These are phyloP conservation scores for Amylostereum areolatum DNA, from an alignment of 1,284 basidiomycete genomes.

Conservation along the genomic window DNA sequence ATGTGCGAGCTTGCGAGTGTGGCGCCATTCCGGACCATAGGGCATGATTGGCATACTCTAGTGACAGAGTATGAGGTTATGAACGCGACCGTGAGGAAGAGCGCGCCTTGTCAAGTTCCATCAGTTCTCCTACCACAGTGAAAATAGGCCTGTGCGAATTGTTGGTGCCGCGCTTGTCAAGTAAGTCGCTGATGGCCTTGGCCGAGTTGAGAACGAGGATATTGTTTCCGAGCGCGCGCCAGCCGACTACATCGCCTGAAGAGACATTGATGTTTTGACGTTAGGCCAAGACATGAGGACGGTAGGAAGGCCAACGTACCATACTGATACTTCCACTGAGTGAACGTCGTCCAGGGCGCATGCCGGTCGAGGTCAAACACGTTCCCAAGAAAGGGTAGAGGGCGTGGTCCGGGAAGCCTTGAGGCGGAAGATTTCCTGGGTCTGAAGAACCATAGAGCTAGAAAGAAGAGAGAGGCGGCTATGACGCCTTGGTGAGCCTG, in stretches of 20 bases:
- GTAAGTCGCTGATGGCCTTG: slow-evolving; percentile 6
- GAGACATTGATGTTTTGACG: background rate
- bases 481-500: too few relatives aligned
- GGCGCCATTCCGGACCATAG: slow-evolving; percentile 20
- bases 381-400: slow-evolving; percentile 1
- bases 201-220: slow-evolving; percentile 1
- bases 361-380: background rate
- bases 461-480: too few relatives aligned
- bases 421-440: too few relatives aligned
- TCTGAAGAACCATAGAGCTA: too few relatives aligned
- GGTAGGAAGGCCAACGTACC: background rate
- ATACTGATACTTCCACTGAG: slow-evolving; percentile 2
- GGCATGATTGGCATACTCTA: slow-evolving; percentile 18
- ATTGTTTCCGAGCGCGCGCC: slow-evolving; percentile 2
- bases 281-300: background rate
- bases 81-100: background rate
- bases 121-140: slow-evolving; percentile 8
- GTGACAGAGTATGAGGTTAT: background rate
- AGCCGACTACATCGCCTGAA: slow-evolving; percentile 2
- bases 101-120: slow-evolving; percentile 3
- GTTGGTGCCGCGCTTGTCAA: slow-evolving; percentile 5
- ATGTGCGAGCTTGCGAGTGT: slow-evolving; percentile 18
- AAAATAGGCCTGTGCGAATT: slow-evolving; percentile 7
- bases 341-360: slow-evolving; percentile 1
- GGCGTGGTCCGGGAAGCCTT: background rate